These are phyloP conservation scores for Saccharomyces hybrid DNA, from an alignment of 1,139 yeast species.

Conservation along the genomic window DNA sequence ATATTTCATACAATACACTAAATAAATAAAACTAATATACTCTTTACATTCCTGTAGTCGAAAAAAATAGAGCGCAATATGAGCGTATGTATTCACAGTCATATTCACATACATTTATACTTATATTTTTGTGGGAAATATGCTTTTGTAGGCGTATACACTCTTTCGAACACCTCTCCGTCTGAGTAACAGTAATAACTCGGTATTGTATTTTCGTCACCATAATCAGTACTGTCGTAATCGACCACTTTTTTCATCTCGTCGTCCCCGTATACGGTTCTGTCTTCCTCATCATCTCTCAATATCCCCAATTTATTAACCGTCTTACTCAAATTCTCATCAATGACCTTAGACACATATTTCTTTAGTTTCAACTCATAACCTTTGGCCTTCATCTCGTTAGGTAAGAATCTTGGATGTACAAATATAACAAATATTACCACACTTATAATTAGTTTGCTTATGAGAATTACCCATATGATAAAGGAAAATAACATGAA, in stretches of 20 bases:
- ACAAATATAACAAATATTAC: not conserved
- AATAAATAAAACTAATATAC: not conserved
- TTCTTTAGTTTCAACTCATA: not conserved
- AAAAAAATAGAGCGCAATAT: not conserved
- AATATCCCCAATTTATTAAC: not conserved
- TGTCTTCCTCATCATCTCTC: not conserved
- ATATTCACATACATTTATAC: not conserved
- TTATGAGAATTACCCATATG: slow-evolving; percentile 46
- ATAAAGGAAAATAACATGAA: slow-evolving; percentile 68
- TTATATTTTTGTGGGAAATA: not conserved
- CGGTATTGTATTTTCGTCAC: not conserved
- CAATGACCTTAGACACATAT: not conserved
- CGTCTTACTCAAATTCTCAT: not conserved
- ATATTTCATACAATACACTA: not conserved
- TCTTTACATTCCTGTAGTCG: not conserved
- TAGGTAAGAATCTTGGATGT: not conserved
- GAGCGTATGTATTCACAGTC: not conserved
- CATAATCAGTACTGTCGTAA: not conserved
- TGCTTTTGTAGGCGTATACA: not conserved
- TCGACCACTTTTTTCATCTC: not conserved
- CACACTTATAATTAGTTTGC: slow-evolving; percentile 7
- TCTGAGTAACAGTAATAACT: not conserved
- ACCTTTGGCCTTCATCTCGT: not conserved
- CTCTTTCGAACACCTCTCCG: not conserved
- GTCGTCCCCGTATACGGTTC: not conserved